phyloP scores from a whole-genome alignment of 768 basidiomycete species.

The Phaffia australis region DNA sequence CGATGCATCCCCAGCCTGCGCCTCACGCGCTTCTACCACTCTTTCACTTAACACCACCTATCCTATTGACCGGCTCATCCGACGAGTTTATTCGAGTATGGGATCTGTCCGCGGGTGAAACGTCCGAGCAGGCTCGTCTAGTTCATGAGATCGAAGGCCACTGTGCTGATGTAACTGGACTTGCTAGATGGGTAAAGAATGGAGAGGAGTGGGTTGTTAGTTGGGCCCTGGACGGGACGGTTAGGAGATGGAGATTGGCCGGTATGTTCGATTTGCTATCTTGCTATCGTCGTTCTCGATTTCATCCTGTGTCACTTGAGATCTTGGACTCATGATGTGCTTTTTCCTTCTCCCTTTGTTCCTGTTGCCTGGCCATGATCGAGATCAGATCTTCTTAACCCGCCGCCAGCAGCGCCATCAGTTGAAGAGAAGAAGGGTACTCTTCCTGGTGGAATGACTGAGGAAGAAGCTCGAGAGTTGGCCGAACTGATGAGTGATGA shows the following conservation, averaged over 20 bases:
- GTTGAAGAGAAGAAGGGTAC: too few species aligned
- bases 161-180: slow-evolving; percentile 72
- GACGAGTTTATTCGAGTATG: slow-evolving; percentile 75
- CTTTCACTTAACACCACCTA: slow-evolving; percentile 50
- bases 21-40: slow-evolving; percentile 17
- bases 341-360: too few species aligned
- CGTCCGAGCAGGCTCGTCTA: slow-evolving; percentile 35
- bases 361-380: too few species aligned
- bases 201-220: slow-evolving; percentile 73
- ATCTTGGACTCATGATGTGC: too few species aligned
- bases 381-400: too few species aligned
- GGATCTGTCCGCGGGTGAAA: slow-evolving; percentile 58
- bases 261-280: too few species aligned
- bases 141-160: slow-evolving; percentile 56
- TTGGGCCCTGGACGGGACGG: slow-evolving; percentile 71
- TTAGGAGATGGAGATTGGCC: slow-evolving; percentile 67
- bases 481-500: too few species aligned
- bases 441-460: too few species aligned
- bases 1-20: neutral
- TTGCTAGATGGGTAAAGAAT: slow-evolving; percentile 56
- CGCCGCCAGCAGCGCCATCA: too few species aligned
- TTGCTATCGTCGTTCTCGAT: too few species aligned
- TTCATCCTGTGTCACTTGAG: too few species aligned
- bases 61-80: slow-evolving; percentile 61
- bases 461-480: too few species aligned